Percentiles rank a stretch among this genome's conserved stretches.
phyloP scores from a whole-genome alignment of 106 monocot species.

The Gastrodia elata region DNA sequence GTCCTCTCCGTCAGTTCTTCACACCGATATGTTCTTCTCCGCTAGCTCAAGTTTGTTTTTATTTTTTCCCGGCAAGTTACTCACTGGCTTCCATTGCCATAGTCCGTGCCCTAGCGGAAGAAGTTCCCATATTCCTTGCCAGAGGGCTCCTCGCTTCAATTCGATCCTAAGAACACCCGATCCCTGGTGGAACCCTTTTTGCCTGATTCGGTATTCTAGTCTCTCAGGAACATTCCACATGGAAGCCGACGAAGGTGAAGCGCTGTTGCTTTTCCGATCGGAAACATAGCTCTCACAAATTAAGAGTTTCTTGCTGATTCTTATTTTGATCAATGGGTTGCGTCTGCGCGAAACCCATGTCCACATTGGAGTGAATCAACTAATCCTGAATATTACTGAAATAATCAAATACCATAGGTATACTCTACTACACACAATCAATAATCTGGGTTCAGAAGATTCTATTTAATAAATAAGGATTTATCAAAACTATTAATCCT shows the following conservation, averaged over 20 bases:
- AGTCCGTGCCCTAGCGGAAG: not conserved
- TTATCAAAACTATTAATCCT: too few relatives aligned
- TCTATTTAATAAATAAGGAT: too few relatives aligned
- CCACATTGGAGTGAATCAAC: too few relatives aligned
- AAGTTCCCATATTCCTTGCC: not conserved
- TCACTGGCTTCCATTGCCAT: not conserved
- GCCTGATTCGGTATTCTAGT: not conserved
- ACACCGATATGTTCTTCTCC: too few relatives aligned
- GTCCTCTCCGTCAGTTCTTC: too few relatives aligned
- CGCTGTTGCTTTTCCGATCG: not conserved
- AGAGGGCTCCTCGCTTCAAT: not conserved
- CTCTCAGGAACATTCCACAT: not conserved
- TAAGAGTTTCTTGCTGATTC: not conserved
- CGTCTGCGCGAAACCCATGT: slow-evolving; percentile 47
- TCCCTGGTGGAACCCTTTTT: not conserved
- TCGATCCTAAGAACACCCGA: not conserved
- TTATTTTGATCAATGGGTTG: slow-evolving; percentile 42
- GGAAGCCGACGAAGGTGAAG: slow-evolving; percentile 5
- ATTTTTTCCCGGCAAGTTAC: not conserved
- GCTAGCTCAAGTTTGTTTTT: too few relatives aligned
- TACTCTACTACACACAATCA: too few relatives aligned
- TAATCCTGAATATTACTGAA: too few relatives aligned
- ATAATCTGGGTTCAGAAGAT: too few relatives aligned
- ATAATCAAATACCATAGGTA: too few relatives aligned
- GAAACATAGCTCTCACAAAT: too few relatives aligned